Evolutionary conservation across 768 basidiomycete genomes (phyloP).

Genomic region (Calocera cornea): DNA sequence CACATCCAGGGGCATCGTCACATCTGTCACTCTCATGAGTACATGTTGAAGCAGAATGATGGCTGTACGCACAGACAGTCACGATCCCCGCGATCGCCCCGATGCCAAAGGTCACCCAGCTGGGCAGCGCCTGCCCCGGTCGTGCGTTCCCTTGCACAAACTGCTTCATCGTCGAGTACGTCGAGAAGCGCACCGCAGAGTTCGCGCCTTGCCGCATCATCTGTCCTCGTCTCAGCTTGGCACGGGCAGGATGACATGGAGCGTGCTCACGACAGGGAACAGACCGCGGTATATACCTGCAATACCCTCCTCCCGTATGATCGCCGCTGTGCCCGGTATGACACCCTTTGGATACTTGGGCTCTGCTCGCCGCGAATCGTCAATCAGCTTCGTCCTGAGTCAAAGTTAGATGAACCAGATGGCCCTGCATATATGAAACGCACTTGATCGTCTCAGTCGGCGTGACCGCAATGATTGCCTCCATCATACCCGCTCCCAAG

Average conservation of each 20-base stretch:
- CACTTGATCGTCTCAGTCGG: slow-evolving; percentile 98
- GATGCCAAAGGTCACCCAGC: slow-evolving; percentile 82
- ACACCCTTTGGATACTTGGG: slow-evolving; percentile 73
- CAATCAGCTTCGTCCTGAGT: slow-evolving; percentile 89
- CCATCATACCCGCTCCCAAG: slow-evolving; percentile 67
- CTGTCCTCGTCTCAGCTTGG: slow-evolving; percentile 28
- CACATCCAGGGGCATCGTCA: slow-evolving; percentile 40
- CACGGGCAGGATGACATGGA: not conserved
- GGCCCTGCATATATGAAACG: slow-evolving; percentile 19
- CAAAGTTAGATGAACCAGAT: not conserved
- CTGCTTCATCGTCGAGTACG: slow-evolving; percentile 87
- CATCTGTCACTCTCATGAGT: slow-evolving; percentile 13
- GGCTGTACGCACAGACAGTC: slow-evolving; percentile 58
- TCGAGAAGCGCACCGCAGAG: slow-evolving; percentile 90
- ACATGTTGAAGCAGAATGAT: not conserved
- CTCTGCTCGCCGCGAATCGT: slow-evolving; percentile 72
- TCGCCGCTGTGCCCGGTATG: slow-evolving; percentile 66
- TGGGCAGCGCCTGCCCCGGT: slow-evolving; percentile 74
- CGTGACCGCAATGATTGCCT: slow-evolving; percentile 88
- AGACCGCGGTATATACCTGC: slow-evolving; percentile 70
- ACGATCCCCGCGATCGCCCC: slow-evolving; percentile 89
- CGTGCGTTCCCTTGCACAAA: slow-evolving; percentile 73
- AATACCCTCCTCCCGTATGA: slow-evolving; percentile 75
- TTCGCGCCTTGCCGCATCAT: slow-evolving; percentile 98
- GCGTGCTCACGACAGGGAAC: slow-evolving; percentile 69